Evolutionary conservation across 768 basidiomycete species (phyloP).

Genomic region (Kwoniella sp.): DNA sequence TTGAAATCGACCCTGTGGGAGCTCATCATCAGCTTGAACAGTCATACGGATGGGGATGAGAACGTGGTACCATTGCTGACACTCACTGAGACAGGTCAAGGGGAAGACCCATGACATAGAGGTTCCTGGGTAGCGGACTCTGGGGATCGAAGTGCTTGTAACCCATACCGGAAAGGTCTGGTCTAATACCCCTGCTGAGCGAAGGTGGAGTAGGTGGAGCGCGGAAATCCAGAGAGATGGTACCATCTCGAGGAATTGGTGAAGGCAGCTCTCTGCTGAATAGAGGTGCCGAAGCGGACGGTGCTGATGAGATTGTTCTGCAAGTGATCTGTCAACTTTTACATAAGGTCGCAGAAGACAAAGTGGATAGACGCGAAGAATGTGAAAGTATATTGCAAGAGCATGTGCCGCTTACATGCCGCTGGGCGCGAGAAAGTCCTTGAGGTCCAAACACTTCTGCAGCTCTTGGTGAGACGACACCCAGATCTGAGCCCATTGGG

Average conservation of each 20-base stretch:
- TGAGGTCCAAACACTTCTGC: constrained; percentile 24
- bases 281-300: constrained; percentile 1
- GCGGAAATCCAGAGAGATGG: constrained; percentile 7
- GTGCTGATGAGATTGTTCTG: constrained; percentile 19
- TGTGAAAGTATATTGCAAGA: not conserved
- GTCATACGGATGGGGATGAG: no score
- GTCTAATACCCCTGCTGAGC: constrained; percentile 3
- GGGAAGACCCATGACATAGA: constrained; percentile 45
- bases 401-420: constrained; percentile 38
- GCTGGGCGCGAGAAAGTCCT: constrained; percentile 17
- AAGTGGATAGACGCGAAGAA: not conserved
- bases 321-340: not conserved
- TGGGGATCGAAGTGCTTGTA: constrained; percentile 30
- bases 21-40: not conserved
- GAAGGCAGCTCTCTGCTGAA: constrained; percentile 10
- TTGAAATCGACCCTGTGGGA: constrained; percentile 35
- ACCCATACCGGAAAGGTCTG: constrained; percentile 15
- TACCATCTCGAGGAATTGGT: not conserved
- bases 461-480: constrained; percentile 33
- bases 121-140: constrained; percentile 38
- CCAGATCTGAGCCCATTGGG: constrained; percentile 46
- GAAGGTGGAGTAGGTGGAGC: constrained; percentile 18
- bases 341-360: no score
- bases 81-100: constrained; percentile 43
- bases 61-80: not conserved